Evolutionary conservation across 164 flowering plant genomes (phyloP), one percentile per base, ranked within the genome.

Genomic region (Pachysandra terminalis): DNA sequence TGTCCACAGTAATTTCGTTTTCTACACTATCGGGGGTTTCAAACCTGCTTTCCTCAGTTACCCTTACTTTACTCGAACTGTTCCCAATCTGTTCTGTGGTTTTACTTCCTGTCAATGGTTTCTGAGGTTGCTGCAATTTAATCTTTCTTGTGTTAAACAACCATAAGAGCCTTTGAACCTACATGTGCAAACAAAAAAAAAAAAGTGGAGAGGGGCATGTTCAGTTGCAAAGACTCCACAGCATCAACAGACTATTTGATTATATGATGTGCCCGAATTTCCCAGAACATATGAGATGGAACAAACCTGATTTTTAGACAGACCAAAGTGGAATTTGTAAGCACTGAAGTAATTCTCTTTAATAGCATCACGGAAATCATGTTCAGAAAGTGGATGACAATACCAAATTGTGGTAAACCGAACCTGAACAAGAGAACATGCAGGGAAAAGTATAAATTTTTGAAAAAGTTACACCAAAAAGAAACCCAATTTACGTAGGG

Each of bases 261-360:
- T 23, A 27, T 26, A 17, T 41, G 23, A 51, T 25, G 12, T 2
- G 15, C 17, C n/a, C 0, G 16, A 25, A 22, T 24, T 61, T 55
- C 59, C 67, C n/a, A n/a, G 48, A 56, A 65, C 24, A 24, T 23
- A 56, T 25, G 59, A 25, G 40, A 53, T 54, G 60, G 14, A 22
- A 22, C 62, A 74, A 54, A 86, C 93, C 93, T 90, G 96, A 58
- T 74, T 71, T 61, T 75, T 32, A 37, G 90, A 82, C 24, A 90
- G 81, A 55, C 83, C 90, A 68, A 90, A 79, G 32, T 73, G 62
- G 72, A 90, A 90, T 76, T 88, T 90, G 19, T 68, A 35, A 7
- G 67, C n/a, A 1, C 84, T 55, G 72, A 72, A 90, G 71, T 90
- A 88, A 56, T 88, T 90, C 40, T 88, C 91, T 70, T 56, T 73